These are phyloP conservation scores for Lactarius akahatsu DNA, from an alignment of 768 basidiomycete genomes.

Conservation along the genomic window DNA sequence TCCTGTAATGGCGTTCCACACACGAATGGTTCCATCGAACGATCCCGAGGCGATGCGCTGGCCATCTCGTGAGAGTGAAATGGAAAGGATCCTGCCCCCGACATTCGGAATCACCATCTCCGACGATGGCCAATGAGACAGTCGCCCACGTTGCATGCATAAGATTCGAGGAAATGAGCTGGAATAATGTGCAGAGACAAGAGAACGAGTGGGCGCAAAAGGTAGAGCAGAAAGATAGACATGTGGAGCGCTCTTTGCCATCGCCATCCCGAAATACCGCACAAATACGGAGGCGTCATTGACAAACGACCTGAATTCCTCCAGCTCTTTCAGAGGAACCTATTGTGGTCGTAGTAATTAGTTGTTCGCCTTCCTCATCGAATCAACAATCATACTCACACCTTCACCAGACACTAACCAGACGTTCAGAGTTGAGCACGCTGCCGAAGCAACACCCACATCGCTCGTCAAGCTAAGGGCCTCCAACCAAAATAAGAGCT, in stretches of 20 bases:
- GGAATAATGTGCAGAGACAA: not conserved
- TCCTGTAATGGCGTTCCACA: not conserved
- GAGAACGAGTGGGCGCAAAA: not conserved
- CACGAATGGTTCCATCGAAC: not conserved
- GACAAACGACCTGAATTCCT: not conserved
- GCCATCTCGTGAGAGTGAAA: slow-evolving; percentile 24
- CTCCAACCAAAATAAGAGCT: not conserved
- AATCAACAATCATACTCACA: not conserved
- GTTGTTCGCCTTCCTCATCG: not conserved
- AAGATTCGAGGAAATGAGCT: not conserved
- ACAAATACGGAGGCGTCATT: slow-evolving; percentile 1
- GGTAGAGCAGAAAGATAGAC: slow-evolving; percentile 1
- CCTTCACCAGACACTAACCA: not conserved
- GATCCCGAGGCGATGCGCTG: slow-evolving; percentile 15
- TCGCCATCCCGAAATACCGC: not conserved
- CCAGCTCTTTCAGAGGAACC: not conserved
- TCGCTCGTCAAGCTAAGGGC: not conserved
- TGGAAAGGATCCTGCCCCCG: not conserved
- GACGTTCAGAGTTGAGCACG: not conserved
- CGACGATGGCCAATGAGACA: not conserved
- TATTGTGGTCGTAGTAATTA: not conserved
- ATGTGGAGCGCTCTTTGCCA: not conserved
- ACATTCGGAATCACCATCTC: not conserved
- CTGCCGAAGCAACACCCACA: not conserved
- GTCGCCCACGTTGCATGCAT: not conserved